These are phyloP conservation scores for Kondoa malvinella DNA, from an alignment of 768 basidiomycete species.

Conservation along the genomic window DNA sequence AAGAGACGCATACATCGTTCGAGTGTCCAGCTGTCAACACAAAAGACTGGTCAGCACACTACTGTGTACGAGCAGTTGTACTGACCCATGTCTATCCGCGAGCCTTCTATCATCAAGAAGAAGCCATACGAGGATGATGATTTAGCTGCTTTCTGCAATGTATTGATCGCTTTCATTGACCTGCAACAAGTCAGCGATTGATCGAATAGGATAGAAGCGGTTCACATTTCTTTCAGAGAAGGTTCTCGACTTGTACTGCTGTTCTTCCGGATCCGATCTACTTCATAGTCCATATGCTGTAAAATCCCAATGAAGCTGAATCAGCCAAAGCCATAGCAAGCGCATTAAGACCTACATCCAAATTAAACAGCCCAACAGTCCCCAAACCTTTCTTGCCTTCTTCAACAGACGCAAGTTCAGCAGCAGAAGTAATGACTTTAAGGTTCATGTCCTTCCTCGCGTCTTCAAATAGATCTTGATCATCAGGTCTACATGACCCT, in stretches of 20 bases:
- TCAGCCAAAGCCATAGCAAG: background rate
- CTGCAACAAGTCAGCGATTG: constrained; percentile 4
- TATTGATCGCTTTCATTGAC: constrained; percentile 23
- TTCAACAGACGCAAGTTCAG: constrained; percentile 15
- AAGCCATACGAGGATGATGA: constrained; percentile 21
- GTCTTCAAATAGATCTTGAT: constrained; percentile 21
- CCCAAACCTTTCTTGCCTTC: constrained; percentile 11
- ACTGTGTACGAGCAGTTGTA: background rate
- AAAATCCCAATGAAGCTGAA: background rate
- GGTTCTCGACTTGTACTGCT: constrained; percentile 21
- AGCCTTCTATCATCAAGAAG: constrained; percentile 28
- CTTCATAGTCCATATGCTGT: constrained; percentile 27
- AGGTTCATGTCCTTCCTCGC: constrained; percentile 1
- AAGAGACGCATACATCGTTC: background rate
- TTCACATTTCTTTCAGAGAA: constrained; percentile 25
- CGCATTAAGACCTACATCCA: constrained; percentile 8
- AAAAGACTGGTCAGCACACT: background rate
- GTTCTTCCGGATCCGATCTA: constrained; percentile 23
- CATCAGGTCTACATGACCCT: constrained; percentile 24
- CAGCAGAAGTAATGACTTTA: constrained; percentile 20
- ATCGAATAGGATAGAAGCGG: background rate
- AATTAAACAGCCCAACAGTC: constrained; percentile 25
- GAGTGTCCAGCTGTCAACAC: constrained; percentile 6
- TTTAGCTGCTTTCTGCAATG: constrained; percentile 14
- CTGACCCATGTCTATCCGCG: constrained; percentile 25